These are phyloP conservation scores for Clarireedia hainanense DNA, from an alignment of 2,329 filamentous ascomycete genomes.

Conservation along the genomic window DNA sequence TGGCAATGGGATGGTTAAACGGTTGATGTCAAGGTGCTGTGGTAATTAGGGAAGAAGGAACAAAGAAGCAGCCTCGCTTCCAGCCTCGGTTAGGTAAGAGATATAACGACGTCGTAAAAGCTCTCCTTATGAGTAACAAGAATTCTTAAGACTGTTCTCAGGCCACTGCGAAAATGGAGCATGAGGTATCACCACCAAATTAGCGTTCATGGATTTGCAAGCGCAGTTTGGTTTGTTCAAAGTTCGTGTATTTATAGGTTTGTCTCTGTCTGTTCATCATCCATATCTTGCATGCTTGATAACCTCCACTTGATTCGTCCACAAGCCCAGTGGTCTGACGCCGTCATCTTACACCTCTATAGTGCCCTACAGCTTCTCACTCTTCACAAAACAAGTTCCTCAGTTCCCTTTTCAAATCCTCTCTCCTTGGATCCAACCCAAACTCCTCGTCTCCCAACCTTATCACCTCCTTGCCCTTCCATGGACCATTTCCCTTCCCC, in stretches of 20 bases:
- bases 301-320: background rate
- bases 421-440: conserved; percentile 10
- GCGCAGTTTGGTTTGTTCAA: background rate
- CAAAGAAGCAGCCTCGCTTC: background rate
- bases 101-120: background rate
- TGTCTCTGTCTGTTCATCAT: background rate
- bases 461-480: background rate
- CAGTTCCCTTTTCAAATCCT: conserved; percentile 20
- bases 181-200: background rate
- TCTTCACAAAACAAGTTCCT: conserved; percentile 18
- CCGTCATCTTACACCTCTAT: background rate
- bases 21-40: background rate
- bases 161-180: background rate
- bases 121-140: too few species aligned
- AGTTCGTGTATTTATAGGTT: background rate
- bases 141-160: background rate
- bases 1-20: background rate
- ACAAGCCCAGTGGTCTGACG: background rate
- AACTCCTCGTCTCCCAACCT: conserved; percentile 2
- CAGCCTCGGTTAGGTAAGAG: background rate
- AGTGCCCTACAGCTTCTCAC: background rate
- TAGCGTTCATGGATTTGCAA: background rate
- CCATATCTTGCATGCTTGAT: background rate
- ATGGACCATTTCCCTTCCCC: background rate
- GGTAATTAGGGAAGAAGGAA: background rate